Conservation (phyloP, 2,329 filamentous ascomycete species). For the Colletotrichum sp. region DNA sequence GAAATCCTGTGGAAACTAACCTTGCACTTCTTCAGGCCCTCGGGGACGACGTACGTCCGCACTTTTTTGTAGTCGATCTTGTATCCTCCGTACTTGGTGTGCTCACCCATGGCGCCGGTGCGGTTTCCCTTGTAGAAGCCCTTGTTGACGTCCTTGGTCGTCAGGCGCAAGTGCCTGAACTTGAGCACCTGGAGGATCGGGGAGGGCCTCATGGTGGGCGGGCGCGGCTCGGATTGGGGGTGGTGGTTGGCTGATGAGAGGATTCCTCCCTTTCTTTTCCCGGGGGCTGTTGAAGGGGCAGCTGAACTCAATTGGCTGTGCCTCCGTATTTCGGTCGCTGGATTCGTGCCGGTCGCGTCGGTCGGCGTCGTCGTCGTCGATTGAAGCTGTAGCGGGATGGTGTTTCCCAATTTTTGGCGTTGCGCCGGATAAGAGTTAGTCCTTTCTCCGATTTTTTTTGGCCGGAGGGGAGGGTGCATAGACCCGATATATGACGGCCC, state of each 20-base stretch:
- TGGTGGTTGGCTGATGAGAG: background rate
- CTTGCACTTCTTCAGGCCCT: slow-evolving; percentile 71
- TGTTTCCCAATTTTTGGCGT: slow-evolving; percentile 21
- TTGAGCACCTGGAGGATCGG: slow-evolving; percentile 68
- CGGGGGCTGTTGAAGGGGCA: background rate
- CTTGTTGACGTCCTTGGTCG: slow-evolving; percentile 90
- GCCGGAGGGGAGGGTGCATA: background rate
- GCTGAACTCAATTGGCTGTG: background rate
- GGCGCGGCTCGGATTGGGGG: background rate
- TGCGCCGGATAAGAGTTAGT: slow-evolving; percentile 16
- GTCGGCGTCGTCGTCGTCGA: background rate
- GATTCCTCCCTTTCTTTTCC: background rate
- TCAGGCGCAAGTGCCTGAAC: slow-evolving; percentile 79
- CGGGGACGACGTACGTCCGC: slow-evolving; percentile 85
- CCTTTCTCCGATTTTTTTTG: background rate
- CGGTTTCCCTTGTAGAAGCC: slow-evolving; percentile 98
- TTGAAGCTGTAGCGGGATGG: background rate
- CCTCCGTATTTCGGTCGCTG: background rate
- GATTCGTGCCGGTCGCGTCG: background rate
- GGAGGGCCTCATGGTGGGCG: slow-evolving; percentile 68
- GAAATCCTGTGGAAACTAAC: slow-evolving; percentile 47
- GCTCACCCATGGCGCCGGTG: slow-evolving; percentile 83
- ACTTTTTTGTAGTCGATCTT: slow-evolving; percentile 86
- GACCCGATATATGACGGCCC: background rate
- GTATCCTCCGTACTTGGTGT: slow-evolving; percentile 86